Evolutionary conservation across 805 yeast species (phyloP), one percentile per base, ranked within the genome.

Genomic region (Cyberlindnera veronae): DNA sequence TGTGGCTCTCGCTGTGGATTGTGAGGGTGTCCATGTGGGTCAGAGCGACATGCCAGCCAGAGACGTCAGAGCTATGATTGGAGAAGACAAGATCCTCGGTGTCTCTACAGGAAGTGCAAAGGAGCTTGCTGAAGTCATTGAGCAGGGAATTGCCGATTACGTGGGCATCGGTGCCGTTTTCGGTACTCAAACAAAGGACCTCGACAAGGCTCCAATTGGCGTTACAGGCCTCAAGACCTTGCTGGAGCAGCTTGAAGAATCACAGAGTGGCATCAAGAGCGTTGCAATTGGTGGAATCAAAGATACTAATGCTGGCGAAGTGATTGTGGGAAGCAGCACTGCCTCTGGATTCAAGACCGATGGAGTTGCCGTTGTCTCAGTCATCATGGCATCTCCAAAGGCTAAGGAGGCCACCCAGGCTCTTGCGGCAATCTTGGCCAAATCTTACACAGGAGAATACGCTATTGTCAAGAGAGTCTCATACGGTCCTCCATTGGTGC

Each of bases 21-120:
- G 95, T 2, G 96, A 87, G 48, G 95, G 95, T 26, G 82, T 90
- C 8, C 97, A 89, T 64, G 86, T 89, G 16, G 97, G 97, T 1
- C 96, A 89, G 60, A 89, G 81, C 38, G 97, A 89, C 57, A 85
- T 89, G 86, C 66, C 68, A 4, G 62, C 62, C 7, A 50, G 52
- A 1, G 51, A 71, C 28, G 93, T 77, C 1, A 63, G 96, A 27
- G 55, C 66, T 51, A 54, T 87, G 23, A 61, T 88, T 11, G 96
- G 96, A 0, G 76, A 81, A 0, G 71, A 76, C 41, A 87, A 83
- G 62, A 79, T 89, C 43, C 58, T 89, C 33, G 97, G 97, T 1
- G 79, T 90, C 42, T 79, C 90, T 29, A 83, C 87, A 19, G 73
- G 82, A 7, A 68, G 71, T 23, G 69, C 69, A 0, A 69, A 68